Evolutionary conservation across 169 alveolate genomes (phyloP).

Genomic region (Perkinsus olseni): DNA sequence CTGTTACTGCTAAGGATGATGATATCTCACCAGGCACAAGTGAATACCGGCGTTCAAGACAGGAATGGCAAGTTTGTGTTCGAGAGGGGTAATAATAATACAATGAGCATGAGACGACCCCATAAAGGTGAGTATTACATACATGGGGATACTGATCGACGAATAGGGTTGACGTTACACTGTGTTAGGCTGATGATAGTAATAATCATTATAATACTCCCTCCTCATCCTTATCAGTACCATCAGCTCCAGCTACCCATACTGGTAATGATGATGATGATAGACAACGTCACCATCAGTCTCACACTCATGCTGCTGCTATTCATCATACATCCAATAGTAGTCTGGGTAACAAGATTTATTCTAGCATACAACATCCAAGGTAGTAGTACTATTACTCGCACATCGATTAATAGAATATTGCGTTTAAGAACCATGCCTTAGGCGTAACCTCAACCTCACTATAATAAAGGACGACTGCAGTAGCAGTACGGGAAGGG

Average conservation of each 20-base stretch:
- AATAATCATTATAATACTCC: neutral
- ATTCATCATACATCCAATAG: neutral
- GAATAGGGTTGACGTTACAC: too few relatives aligned
- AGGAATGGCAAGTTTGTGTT: neutral
- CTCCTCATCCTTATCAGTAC: neutral
- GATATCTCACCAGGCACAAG: neutral
- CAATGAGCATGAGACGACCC: neutral
- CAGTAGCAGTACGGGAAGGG: too few relatives aligned
- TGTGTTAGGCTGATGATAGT: too few relatives aligned
- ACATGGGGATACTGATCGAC: too few relatives aligned
- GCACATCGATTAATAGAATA: too few relatives aligned
- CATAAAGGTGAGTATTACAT: too few relatives aligned
- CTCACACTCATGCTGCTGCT: too few relatives aligned
- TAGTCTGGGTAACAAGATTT: neutral
- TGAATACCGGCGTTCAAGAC: neutral
- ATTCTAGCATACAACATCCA: neutral
- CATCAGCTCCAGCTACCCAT: neutral
- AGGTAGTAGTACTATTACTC: neutral
- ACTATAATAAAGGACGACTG: neutral
- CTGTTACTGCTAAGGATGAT: neutral
- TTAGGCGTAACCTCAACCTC: neutral
- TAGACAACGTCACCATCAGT: too few relatives aligned
- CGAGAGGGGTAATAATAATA: neutral
- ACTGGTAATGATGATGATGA: too few relatives aligned
- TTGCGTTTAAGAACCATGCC: too few relatives aligned